A percentile compares a stretch with the other conserved stretches of the same genome.
Evolutionary conservation across 2,329 filamentous ascomycete species (phyloP).

Genomic region (Pseudogymnoascus sp.): DNA sequence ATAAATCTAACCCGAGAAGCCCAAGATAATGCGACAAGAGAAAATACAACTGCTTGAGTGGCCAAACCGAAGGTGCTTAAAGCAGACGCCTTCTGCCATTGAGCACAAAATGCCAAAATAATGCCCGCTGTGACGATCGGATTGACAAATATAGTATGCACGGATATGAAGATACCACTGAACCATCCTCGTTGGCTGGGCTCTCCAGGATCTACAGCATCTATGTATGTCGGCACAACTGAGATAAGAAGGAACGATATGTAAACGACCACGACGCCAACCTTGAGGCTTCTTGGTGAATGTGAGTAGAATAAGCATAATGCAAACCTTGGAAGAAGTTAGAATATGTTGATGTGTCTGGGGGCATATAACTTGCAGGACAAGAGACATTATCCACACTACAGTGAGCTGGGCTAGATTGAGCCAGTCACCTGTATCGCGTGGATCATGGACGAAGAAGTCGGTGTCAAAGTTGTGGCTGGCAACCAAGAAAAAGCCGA

Average conservation of each 20-base stretch:
- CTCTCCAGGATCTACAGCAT: not conserved
- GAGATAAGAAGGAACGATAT: not conserved
- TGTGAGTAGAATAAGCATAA: not conserved
- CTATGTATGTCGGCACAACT: not conserved
- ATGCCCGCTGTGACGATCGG: not conserved
- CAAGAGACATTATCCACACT: not conserved
- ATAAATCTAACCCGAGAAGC: not conserved
- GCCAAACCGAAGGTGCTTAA: not conserved
- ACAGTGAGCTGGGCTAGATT: not conserved
- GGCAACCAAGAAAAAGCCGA: not conserved
- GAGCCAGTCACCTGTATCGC: not conserved
- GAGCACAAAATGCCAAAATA: not conserved
- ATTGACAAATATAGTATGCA: not conserved
- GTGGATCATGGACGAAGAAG: not conserved
- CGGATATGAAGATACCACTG: not conserved
- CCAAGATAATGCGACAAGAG: not conserved
- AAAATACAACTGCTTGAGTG: not conserved
- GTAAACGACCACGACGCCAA: not conserved
- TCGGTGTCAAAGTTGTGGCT: not conserved
- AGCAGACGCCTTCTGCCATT: not conserved
- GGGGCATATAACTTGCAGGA: not conserved
- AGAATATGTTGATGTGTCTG: not conserved
- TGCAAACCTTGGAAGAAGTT: not conserved
- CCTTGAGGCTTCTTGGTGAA: not conserved
- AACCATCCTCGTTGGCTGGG: not conserved